Evolutionary conservation across 1,284 basidiomycete genomes (phyloP).

Genomic region (Ustilago bromivora): DNA sequence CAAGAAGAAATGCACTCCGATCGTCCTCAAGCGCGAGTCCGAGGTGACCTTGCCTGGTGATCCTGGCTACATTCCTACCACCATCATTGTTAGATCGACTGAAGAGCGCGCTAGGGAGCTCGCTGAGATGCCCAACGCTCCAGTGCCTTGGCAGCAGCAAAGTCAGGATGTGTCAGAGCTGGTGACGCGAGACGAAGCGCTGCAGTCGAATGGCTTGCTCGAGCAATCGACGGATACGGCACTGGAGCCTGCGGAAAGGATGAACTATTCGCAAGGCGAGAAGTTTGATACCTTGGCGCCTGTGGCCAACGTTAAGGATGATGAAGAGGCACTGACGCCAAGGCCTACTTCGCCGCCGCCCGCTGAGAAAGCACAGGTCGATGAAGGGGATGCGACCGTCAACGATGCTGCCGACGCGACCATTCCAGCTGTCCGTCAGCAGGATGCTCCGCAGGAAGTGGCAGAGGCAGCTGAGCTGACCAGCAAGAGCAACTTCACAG

Average conservation of each 20-base stretch:
- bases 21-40: slow-evolving; percentile 48
- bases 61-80: slow-evolving; percentile 23
- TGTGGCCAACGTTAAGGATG: neutral
- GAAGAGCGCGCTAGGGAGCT: slow-evolving; percentile 21
- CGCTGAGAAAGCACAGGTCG: neutral
- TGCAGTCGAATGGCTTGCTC: neutral
- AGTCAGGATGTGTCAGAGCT: neutral
- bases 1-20: slow-evolving; percentile 42
- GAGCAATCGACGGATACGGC: slow-evolving; percentile 17
- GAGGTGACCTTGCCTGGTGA: slow-evolving; percentile 44
- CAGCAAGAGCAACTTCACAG: neutral
- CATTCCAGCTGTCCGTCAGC: neutral
- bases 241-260: slow-evolving; percentile 8
- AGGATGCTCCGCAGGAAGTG: neutral
- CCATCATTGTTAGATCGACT: slow-evolving; percentile 23
- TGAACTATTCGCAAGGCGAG: slow-evolving; percentile 13
- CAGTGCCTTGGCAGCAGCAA: neutral
- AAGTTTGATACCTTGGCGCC: slow-evolving; percentile 7
- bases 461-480: neutral
- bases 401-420: slow-evolving; percentile 6
- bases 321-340: slow-evolving; percentile 15
- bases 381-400: slow-evolving; percentile 4
- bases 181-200: neutral
- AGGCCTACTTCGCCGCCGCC: slow-evolving; percentile 7
- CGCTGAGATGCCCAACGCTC: slow-evolving; percentile 1